phyloP scores from a whole-genome alignment of 208 protist species.

The Zelonia costaricensis region DNA sequence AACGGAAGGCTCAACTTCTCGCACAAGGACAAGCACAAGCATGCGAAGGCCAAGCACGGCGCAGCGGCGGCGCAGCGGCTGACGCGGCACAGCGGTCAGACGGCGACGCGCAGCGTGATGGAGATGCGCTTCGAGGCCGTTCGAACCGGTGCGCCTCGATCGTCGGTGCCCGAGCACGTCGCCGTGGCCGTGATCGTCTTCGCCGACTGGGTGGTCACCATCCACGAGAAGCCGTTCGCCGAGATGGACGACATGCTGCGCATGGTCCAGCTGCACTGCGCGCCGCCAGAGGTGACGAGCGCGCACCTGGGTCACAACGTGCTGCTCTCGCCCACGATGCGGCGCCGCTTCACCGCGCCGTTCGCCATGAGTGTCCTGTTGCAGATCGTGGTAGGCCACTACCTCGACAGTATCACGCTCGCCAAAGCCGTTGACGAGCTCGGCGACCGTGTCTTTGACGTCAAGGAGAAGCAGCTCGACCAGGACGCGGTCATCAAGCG shows the following conservation, averaged over 20 bases:
- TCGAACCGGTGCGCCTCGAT: conserved; percentile 37
- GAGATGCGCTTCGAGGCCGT: conserved; percentile 84
- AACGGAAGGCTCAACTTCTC: neutral
- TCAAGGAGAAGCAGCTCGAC: conserved; percentile 37
- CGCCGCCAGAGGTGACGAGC: conserved; percentile 21
- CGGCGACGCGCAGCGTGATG: conserved; percentile 52
- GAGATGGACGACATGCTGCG: conserved; percentile 85
- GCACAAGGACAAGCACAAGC: neutral
- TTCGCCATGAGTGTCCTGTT: conserved; percentile 76
- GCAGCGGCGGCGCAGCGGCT: neutral
- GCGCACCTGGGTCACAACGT: neutral
- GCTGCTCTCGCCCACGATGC: conserved; percentile 23
- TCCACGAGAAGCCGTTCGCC: conserved; percentile 85
- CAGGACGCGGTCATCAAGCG: conserved; percentile 71
- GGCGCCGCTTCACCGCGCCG: conserved; percentile 57
- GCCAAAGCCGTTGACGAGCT: conserved; percentile 64
- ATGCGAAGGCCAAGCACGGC: neutral
- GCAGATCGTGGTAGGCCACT: conserved; percentile 79
- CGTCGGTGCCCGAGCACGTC: conserved; percentile 51
- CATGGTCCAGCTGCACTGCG: conserved; percentile 77
- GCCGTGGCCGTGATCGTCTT: conserved; percentile 76
- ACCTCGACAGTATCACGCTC: conserved; percentile 78
- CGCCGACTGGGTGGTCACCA: conserved; percentile 82
- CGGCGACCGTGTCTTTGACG: conserved; percentile 70
- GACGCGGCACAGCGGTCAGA: neutral